A percentile compares a stretch with the other conserved stretches of the same genome.
These are phyloP conservation scores for Barnettozyma sp. DNA, from an alignment of 805 yeast genomes.

Conservation along the genomic window DNA sequence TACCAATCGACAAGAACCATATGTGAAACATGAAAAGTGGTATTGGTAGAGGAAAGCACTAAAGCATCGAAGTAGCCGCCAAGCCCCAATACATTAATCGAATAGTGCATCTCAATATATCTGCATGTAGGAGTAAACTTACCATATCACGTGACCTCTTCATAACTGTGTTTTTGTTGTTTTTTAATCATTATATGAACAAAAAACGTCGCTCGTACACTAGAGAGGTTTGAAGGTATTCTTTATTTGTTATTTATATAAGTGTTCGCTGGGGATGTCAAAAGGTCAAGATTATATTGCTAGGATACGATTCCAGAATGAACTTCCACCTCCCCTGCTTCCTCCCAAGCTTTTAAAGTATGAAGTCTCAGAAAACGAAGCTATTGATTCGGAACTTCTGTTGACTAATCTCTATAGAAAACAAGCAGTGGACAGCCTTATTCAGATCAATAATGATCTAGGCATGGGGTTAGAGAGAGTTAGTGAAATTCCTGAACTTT, in stretches of 20 bases:
- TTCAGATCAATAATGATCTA: slow-evolving; percentile 51
- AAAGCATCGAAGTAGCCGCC: no score
- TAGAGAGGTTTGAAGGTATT: no score
- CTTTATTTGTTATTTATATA: no score
- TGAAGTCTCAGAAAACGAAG: slow-evolving; percentile 32
- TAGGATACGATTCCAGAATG: slow-evolving; percentile 75
- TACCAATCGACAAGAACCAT: no score
- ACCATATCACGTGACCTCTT: background rate
- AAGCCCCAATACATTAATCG: no score
- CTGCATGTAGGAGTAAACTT: no score
- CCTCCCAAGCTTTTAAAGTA: slow-evolving; percentile 78
- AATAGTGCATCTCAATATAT: no score
- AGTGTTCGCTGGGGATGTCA: slow-evolving; percentile 32
- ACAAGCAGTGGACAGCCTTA: slow-evolving; percentile 59
- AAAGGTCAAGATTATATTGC: slow-evolving; percentile 72
- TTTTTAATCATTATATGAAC: no score
- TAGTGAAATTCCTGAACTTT: slow-evolving; percentile 55
- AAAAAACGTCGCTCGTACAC: no score
- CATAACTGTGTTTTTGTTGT: no score
- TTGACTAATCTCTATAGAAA: slow-evolving; percentile 62
- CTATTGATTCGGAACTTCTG: slow-evolving; percentile 45
- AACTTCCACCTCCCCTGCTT: slow-evolving; percentile 87
- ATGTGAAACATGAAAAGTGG: no score
- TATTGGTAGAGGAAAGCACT: no score
- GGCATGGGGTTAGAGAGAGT: slow-evolving; percentile 73